These are phyloP conservation scores for Cicer bijugum DNA, from an alignment of 306 rosid genomes.

Conservation along the genomic window DNA sequence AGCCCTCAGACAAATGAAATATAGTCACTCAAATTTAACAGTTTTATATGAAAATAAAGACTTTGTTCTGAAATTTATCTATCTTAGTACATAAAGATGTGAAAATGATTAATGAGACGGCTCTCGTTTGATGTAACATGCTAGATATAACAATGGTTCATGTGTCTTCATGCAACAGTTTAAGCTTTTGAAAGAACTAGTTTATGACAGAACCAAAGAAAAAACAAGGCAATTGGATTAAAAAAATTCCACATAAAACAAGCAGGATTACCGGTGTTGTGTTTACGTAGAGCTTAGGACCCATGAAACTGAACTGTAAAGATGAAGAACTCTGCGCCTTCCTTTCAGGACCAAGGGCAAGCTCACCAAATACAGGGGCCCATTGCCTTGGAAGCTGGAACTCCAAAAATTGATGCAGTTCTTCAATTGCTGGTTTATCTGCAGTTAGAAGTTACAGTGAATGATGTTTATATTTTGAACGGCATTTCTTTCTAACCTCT, in stretches of 20 bases:
- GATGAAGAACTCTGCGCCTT: conserved; percentile 63
- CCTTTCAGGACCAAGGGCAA: conserved; percentile 80
- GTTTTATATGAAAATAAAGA: neutral
- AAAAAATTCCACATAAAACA: conserved; percentile 25
- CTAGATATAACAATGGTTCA: neutral
- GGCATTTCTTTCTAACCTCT: neutral
- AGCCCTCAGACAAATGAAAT: conserved; percentile 2
- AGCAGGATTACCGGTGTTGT: conserved; percentile 62
- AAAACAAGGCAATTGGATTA: neutral
- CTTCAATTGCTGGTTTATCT: conserved; percentile 75
- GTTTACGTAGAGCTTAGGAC: conserved; percentile 87
- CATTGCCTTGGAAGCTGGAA: conserved; percentile 87
- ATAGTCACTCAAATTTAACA: neutral
- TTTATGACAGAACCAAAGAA: conserved; percentile 17
- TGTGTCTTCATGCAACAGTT: neutral
- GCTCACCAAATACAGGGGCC: conserved; percentile 90
- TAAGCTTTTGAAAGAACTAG: neutral
- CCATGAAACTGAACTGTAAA: conserved; percentile 86
- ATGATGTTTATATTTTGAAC: conserved; percentile 12
- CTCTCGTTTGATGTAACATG: neutral
- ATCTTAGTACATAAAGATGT: neutral
- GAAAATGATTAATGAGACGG: neutral
- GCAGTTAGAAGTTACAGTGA: conserved; percentile 42
- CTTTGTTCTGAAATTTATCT: neutral
- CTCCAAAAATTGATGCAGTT: conserved; percentile 78